phyloP scores from a whole-genome alignment of 176 grass and related monocot species.

The Musa beccarii region DNA sequence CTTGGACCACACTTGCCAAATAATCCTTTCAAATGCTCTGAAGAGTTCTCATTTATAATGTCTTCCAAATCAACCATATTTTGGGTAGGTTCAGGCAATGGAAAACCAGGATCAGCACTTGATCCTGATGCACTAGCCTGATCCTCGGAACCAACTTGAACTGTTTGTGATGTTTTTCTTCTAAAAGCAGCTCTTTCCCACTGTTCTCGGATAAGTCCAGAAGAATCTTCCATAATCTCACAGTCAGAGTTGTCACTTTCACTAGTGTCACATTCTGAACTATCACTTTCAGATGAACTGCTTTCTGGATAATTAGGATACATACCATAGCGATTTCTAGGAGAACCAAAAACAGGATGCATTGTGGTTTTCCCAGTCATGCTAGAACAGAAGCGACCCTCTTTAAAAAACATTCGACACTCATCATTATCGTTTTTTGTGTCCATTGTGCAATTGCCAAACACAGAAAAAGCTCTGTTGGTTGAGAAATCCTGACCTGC shows the following conservation, averaged over 20 bases:
- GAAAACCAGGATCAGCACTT: slow-evolving; percentile 24
- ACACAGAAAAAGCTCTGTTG: not conserved
- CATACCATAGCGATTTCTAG: slow-evolving; percentile 46
- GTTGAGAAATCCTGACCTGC: not conserved
- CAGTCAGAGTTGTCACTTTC: slow-evolving; percentile 47
- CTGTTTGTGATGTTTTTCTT: slow-evolving; percentile 24
- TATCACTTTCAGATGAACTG: slow-evolving; percentile 32
- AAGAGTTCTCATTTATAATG: slow-evolving; percentile 17
- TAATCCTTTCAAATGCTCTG: slow-evolving; percentile 8
- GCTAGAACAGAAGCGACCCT: slow-evolving; percentile 20
- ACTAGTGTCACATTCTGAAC: slow-evolving; percentile 20
- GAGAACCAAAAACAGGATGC: slow-evolving; percentile 1
- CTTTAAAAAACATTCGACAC: not conserved
- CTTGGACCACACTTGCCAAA: slow-evolving; percentile 4
- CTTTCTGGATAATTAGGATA: slow-evolving; percentile 32
- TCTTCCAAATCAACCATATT: slow-evolving; percentile 6
- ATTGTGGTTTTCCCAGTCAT: slow-evolving; percentile 1
- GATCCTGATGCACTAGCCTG: slow-evolving; percentile 29
- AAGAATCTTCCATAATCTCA: slow-evolving; percentile 57
- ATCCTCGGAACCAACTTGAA: slow-evolving; percentile 13
- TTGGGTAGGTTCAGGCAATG: not conserved
- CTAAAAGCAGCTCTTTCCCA: slow-evolving; percentile 78
- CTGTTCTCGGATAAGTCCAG: slow-evolving; percentile 36
- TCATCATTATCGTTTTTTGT: slow-evolving; percentile 17
- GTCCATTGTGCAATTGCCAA: not conserved